These are phyloP conservation scores for Coccinonectria pachysandricola DNA, from an alignment of 2,329 filamentous ascomycete genomes.

Conservation along the genomic window DNA sequence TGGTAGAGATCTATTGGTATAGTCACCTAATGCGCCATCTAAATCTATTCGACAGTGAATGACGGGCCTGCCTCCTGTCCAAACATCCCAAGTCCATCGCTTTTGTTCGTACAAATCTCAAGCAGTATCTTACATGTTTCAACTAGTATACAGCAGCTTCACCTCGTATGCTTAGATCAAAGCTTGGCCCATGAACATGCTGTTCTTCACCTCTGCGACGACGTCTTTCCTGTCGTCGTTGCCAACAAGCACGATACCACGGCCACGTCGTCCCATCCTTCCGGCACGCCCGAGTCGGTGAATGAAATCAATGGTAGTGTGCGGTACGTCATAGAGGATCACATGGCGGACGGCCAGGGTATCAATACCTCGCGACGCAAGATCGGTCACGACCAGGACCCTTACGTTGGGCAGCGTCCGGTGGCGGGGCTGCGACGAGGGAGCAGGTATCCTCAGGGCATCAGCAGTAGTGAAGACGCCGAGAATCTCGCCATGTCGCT, in stretches of 20 bases:
- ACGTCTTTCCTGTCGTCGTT: constrained; percentile 84
- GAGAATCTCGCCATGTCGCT: constrained; percentile 67
- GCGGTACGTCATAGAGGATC: constrained; percentile 92
- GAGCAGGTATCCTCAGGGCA: constrained; percentile 25
- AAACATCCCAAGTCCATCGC: no score
- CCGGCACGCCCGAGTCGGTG: constrained; percentile 88
- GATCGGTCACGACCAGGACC: constrained; percentile 87
- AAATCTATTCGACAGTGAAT: no score
- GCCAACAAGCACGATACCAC: constrained; percentile 83
- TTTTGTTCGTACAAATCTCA: constrained; percentile 1
- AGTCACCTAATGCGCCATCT: no score
- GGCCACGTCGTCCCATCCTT: constrained; percentile 80
- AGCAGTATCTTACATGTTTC: constrained; percentile 1
- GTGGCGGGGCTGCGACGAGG: constrained; percentile 23
- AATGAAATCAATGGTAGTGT: constrained; percentile 96
- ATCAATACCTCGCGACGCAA: constrained; percentile 88
- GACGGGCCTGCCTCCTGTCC: no score
- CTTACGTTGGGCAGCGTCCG: constrained; percentile 65
- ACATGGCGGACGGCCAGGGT: constrained; percentile 86
- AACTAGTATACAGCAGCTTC: constrained; percentile 1
- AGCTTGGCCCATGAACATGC: constrained; percentile 73
- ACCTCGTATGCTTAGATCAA: constrained; percentile 43
- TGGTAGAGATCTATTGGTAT: no score
- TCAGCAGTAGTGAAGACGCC: constrained; percentile 56
- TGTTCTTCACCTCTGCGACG: constrained; percentile 83